Base-by-base conservation (phyloP, 2,329 filamentous ascomycete genomes). In the Cladophialophora psammophila region DNA sequence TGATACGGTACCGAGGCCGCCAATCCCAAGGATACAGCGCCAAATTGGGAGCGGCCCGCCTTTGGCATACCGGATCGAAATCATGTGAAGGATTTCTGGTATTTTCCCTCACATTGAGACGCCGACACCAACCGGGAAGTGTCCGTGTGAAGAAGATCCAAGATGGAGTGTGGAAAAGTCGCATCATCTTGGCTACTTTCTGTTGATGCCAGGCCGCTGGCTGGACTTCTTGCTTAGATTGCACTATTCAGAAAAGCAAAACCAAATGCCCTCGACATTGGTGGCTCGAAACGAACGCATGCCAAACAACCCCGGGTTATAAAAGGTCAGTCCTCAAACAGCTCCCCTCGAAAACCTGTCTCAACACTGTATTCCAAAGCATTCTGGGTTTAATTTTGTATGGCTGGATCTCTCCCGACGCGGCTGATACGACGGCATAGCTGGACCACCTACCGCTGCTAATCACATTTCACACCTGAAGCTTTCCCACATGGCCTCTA, bases 21-120 rank as follows among this genome's bases (percentile, higher is more conserved):
- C 18, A 31, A 31, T 50, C 9, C 26, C 18, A 3, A 50, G 20
- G 45, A 31, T 50, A 10, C 5, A 26, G 45, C 45, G 45, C 45
- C 45, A 50, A 31, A 50, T 50, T 18, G 45, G 20, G 45, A 50
- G 45, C 45, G 45, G 45, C 20, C 45, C 45, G 45, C 45, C 18
- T 42, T 5, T 42, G 5, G 3, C 40, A 42, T 4, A 26, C 26
- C 26, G 26, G 3, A 26, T 26, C 2, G 26, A 26, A 26, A 26
- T 26, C 26, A 26, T 26, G 26, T 26, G 26, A 26, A 26, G 26
- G 26, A 3, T 26, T 26, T 26, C 26, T 26, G 26, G 26, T 26
- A 26, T 26, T 26, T 26, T 26, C 26, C 26, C 26, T 26, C 26
- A 2, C 26, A 2, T 26, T 26, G 26, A 26, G 26, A 26, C 26